Evolutionary conservation across 2,329 filamentous ascomycete species (phyloP).

Genomic region (Fusarium verrucosum): DNA sequence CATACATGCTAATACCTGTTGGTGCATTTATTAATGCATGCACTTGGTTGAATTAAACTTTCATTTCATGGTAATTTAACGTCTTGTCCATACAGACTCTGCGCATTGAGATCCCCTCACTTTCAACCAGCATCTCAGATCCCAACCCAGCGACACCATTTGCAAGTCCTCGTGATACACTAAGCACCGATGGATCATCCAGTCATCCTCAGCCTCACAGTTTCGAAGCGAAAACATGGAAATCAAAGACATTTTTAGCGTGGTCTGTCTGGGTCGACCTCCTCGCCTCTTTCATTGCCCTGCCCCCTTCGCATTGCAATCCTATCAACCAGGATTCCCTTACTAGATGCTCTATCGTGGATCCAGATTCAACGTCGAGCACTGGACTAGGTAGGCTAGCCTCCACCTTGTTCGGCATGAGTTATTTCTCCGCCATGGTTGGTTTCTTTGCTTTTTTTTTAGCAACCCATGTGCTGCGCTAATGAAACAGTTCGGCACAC

Average conservation of each 20-base stretch:
- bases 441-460: slow-evolving; percentile 28
- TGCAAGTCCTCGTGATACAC: slow-evolving; percentile 16
- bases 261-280: slow-evolving; percentile 10
- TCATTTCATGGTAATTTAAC: slow-evolving; percentile 5
- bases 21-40: slow-evolving; percentile 23
- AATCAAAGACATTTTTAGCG: background rate
- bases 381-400: slow-evolving; percentile 1
- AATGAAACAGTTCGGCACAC: background rate
- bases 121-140: background rate
- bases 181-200: slow-evolving; percentile 13
- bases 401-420: slow-evolving; percentile 8
- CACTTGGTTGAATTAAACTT: background rate
- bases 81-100: slow-evolving; percentile 1
- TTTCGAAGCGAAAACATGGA: slow-evolving; percentile 1
- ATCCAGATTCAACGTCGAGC: slow-evolving; percentile 10
- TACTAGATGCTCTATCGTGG: slow-evolving; percentile 9
- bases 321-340: slow-evolving; percentile 12
- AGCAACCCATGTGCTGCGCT: slow-evolving; percentile 31
- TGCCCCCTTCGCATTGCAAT: slow-evolving; percentile 15
- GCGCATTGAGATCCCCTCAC: background rate
- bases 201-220: slow-evolving; percentile 29
- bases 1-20: background rate
- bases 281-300: slow-evolving; percentile 31
- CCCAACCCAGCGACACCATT: slow-evolving; percentile 6
- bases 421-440: slow-evolving; percentile 20